Conservation (phyloP, 805 yeast genomes). For the Kazachstania kunashirensis region DNA sequence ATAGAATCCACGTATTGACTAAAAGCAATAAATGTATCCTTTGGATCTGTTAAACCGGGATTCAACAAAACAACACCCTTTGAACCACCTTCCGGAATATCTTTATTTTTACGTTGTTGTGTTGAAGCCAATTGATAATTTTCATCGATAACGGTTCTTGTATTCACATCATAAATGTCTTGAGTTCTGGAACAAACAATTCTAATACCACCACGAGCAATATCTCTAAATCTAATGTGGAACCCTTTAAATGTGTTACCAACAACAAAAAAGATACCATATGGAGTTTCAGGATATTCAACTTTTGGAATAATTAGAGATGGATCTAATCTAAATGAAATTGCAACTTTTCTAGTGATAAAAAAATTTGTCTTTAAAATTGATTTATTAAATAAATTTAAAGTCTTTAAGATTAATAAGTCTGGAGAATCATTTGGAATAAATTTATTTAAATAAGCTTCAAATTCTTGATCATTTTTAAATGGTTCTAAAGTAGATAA, state of each 20-base stretch:
- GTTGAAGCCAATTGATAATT: conserved; percentile 92
- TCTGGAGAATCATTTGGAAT: conserved; percentile 73
- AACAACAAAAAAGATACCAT: conserved; percentile 89
- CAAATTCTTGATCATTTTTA: conserved; percentile 65
- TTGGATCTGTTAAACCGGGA: conserved; percentile 60
- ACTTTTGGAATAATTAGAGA: conserved; percentile 61
- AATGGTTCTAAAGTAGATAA: conserved; percentile 69
- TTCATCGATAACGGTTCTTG: conserved; percentile 86
- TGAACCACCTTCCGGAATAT: conserved; percentile 98
- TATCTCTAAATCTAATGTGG: conserved; percentile 93
- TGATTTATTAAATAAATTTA: conserved; percentile 75
- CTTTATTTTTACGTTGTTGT: conserved; percentile 94
- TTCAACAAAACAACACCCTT: conserved; percentile 91
- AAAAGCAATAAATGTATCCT: conserved; percentile 73
- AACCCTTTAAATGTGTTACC: conserved; percentile 96
- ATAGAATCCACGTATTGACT: conserved; percentile 88
- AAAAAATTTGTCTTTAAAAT: conserved; percentile 90
- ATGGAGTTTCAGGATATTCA: conserved; percentile 90
- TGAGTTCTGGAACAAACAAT: conserved; percentile 78
- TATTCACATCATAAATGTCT: conserved; percentile 79
- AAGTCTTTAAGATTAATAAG: conserved; percentile 68
- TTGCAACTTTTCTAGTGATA: conserved; percentile 87
- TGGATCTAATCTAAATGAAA: conserved; percentile 86
- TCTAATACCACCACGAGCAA: conserved; percentile 97
- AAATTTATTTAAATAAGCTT: conserved; percentile 51